A percentile compares a stretch with the other conserved stretches of the same genome.
phyloP scores from a whole-genome alignment of 2,329 filamentous ascomycete genomes.

The Calonectria fujianensis region DNA sequence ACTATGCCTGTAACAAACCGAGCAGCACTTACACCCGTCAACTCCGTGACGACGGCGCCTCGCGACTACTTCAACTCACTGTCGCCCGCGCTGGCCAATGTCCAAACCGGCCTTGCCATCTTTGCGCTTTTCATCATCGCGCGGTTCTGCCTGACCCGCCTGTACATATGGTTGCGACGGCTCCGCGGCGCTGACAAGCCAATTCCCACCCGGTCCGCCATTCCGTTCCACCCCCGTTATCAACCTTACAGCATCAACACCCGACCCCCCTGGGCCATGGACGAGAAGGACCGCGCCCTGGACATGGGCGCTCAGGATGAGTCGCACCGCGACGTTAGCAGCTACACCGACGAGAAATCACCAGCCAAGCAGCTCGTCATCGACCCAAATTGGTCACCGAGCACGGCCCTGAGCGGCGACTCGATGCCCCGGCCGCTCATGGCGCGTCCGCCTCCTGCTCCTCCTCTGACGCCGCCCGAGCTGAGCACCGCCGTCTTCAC shows the following conservation, averaged over 20 bases:
- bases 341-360: constrained; percentile 40
- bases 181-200: constrained; percentile 51
- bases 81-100: constrained; percentile 55
- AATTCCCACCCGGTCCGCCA: constrained; percentile 43
- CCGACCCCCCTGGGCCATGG: constrained; percentile 52
- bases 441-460: constrained; percentile 65
- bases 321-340: constrained; percentile 23
- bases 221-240: constrained; percentile 45
- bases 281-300: constrained; percentile 51
- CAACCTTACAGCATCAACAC: constrained; percentile 44
- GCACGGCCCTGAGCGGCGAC: constrained; percentile 49
- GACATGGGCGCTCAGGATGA: constrained; percentile 35
- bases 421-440: constrained; percentile 57
- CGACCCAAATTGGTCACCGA: constrained; percentile 52
- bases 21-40: constrained; percentile 57
- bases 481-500: constrained; percentile 65
- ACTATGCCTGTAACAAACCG: constrained; percentile 59
- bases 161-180: constrained; percentile 56
- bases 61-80: constrained; percentile 58
- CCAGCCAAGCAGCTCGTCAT: constrained; percentile 50
- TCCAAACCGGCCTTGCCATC: constrained; percentile 57
- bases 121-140: constrained; percentile 61
- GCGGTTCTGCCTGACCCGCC: constrained; percentile 54
- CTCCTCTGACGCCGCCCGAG: constrained; percentile 70
- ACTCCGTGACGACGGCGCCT: constrained; percentile 49